Percentiles rank a stretch among this genome's conserved stretches.
Conservation (phyloP, 2,329 filamentous ascomycete species). For the Aspergillus caelatus region DNA sequence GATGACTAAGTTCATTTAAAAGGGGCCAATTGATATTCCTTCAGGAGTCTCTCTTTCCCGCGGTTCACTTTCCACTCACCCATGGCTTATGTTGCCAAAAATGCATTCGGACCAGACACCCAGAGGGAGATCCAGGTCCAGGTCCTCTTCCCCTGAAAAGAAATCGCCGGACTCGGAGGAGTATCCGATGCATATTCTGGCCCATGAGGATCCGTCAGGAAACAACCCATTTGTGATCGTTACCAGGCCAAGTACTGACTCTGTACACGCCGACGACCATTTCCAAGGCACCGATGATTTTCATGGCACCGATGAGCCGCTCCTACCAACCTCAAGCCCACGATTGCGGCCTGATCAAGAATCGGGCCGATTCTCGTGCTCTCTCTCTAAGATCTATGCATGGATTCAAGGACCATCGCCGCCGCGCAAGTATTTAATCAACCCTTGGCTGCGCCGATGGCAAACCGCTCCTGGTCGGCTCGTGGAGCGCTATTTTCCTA, state of each 20-base stretch:
- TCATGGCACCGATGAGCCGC: slow-evolving; percentile 23
- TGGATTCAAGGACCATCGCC: slow-evolving; percentile 37
- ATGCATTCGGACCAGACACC: neutral
- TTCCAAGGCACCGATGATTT: slow-evolving; percentile 19
- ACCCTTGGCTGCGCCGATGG: slow-evolving; percentile 34
- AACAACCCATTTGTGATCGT: slow-evolving; percentile 16
- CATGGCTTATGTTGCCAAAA: neutral
- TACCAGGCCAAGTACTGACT: slow-evolving; percentile 23
- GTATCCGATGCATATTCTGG: slow-evolving; percentile 12
- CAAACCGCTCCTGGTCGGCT: slow-evolving; percentile 38
- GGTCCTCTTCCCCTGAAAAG: slow-evolving; percentile 4
- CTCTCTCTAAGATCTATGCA: slow-evolving; percentile 23
- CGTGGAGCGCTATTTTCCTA: slow-evolving; percentile 33
- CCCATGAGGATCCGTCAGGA: slow-evolving; percentile 10
- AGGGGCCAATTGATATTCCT: neutral
- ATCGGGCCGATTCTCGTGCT: slow-evolving; percentile 25
- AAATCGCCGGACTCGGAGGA: slow-evolving; percentile 7
- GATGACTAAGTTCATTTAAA: slow-evolving; percentile 4
- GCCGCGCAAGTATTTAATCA: slow-evolving; percentile 37
- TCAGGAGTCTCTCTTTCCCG: neutral
- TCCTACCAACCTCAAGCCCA: slow-evolving; percentile 23
- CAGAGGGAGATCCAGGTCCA: neutral
- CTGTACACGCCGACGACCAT: slow-evolving; percentile 13
- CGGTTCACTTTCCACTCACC: neutral
- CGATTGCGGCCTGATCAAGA: slow-evolving; percentile 2